phyloP scores from a whole-genome alignment of 371 early-diverging fungal genomes.

The Rhizomucor miehei region DNA sequence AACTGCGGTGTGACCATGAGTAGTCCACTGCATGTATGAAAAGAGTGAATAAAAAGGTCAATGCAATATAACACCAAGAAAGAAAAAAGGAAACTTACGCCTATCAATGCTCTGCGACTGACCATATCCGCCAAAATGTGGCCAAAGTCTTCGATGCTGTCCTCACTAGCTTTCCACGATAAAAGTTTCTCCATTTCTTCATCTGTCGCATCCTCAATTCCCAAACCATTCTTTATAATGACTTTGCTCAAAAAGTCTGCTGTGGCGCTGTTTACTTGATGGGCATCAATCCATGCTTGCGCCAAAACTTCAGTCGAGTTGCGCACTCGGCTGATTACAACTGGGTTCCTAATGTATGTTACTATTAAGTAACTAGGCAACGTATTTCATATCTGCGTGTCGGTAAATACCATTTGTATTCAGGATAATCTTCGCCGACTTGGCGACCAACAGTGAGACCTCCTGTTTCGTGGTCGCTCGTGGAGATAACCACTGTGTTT shows the following conservation, averaged over 20 bases:
- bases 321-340: conserved; percentile 52
- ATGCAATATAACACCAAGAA: too few relatives aligned
- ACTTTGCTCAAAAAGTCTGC: conserved; percentile 25
- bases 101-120: conserved; percentile 59
- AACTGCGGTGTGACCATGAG: conserved; percentile 58
- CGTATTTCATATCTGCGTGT: not conserved
- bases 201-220: conserved; percentile 52
- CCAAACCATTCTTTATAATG: conserved; percentile 53
- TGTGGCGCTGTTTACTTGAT: not conserved
- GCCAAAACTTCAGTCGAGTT: conserved; percentile 52
- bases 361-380: not conserved
- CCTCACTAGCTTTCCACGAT: conserved; percentile 23
- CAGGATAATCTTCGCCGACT: conserved; percentile 56
- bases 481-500: conserved; percentile 70
- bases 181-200: conserved; percentile 52
- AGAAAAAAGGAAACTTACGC: conserved; percentile 37
- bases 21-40: conserved; percentile 43
- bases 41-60: not conserved
- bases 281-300: conserved; percentile 10
- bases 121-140: conserved; percentile 46
- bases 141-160: conserved; percentile 23
- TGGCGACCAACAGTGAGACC: conserved; percentile 56
- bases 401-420: conserved; percentile 59
- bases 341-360: conserved; percentile 37
- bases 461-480: conserved; percentile 61